phyloP scores from a whole-genome alignment of 352 stramenopile genomes.

The Globisporangium nunn region DNA sequence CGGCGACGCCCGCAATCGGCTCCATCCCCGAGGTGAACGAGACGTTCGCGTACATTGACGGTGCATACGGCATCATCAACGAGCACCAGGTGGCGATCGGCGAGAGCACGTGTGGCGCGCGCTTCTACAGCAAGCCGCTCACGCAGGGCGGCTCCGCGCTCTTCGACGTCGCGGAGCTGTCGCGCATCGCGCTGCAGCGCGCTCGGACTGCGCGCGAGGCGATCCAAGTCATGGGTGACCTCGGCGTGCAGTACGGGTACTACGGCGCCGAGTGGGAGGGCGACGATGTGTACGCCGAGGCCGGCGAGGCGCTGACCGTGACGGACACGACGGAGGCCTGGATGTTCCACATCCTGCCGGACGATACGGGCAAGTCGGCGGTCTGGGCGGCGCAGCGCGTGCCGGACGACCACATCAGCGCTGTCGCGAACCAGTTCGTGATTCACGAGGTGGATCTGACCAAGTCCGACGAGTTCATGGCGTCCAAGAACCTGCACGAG shows the following conservation, averaged over 20 bases:
- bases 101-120: constrained; percentile 71
- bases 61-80: constrained; percentile 79
- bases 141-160: constrained; percentile 76
- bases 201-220: constrained; percentile 69
- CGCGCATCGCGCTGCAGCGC: constrained; percentile 86
- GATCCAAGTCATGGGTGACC: constrained; percentile 90
- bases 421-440: constrained; percentile 93
- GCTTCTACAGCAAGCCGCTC: constrained; percentile 53
- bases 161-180: constrained; percentile 85
- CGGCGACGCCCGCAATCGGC: constrained; percentile 44
- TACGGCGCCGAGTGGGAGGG: constrained; percentile 88
- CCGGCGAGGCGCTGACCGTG: constrained; percentile 87
- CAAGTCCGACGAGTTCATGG: constrained; percentile 82
- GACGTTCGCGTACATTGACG: constrained; percentile 78
- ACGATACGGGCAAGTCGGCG: constrained; percentile 89
- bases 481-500: constrained; percentile 81
- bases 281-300: constrained; percentile 50
- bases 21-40: constrained; percentile 53
- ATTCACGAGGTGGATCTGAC: constrained; percentile 84
- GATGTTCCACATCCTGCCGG: constrained; percentile 94
- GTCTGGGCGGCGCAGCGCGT: constrained; percentile 93
- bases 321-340: constrained; percentile 89
- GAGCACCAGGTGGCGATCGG: constrained; percentile 77
- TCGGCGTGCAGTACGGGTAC: constrained; percentile 90
- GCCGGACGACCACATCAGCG: constrained; percentile 74